Base-by-base conservation (phyloP, 495 filamentous ascomycete species). In the Penicillium diatomitis region DNA sequence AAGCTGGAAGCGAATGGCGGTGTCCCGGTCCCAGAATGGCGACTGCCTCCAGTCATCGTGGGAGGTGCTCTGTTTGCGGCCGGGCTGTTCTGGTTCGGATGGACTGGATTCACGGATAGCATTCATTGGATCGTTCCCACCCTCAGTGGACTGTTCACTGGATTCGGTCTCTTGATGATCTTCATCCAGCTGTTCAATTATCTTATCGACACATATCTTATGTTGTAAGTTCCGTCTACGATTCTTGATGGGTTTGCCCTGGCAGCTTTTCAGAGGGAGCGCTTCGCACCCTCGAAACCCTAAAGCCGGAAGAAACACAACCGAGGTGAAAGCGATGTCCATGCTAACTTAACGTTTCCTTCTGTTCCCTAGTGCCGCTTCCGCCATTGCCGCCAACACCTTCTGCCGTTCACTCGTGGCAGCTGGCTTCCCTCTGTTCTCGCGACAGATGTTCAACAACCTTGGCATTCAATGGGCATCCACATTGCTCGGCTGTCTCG, bases 51-150 rank as follows among this genome's bases (percentile, higher is more conserved):
- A 0, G 84, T 88, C 48, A 87, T 95, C 30, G 68, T 80, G 32
- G 89, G 88, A 10, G 87, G 87, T 50, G 70, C 81, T 10, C 64
- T 83, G 35, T 95, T 95, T 58, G 74, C 87, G 2, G 71, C 57
- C 9, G 88, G 88, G 3, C 77, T 94, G 4, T 90, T 94, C 73
- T 91, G 87, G 87, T 90, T 91, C 61, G 86, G 85, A 27, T 94
- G 88, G 88, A 80, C 85, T 0, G 71, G 71, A 3, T 92, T 88
- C 69, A 76, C 71, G 41, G 57, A 50, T 0, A 67, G 73, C 38
- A 77, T 89, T 44, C 88, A 85, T 63, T 95, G 88, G 89, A 90
- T 92, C 46, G 87, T 82, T 3, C 89, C 89, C 2, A 86, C 87
- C 0, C 71, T 90, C 4, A 86, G 83, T 8, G 88, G 89, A 36